A percentile compares a stretch with the other conserved stretches of the same genome.
Evolutionary conservation across 306 rosid genomes (phyloP).

Genomic region (Trifolium pratense): DNA sequence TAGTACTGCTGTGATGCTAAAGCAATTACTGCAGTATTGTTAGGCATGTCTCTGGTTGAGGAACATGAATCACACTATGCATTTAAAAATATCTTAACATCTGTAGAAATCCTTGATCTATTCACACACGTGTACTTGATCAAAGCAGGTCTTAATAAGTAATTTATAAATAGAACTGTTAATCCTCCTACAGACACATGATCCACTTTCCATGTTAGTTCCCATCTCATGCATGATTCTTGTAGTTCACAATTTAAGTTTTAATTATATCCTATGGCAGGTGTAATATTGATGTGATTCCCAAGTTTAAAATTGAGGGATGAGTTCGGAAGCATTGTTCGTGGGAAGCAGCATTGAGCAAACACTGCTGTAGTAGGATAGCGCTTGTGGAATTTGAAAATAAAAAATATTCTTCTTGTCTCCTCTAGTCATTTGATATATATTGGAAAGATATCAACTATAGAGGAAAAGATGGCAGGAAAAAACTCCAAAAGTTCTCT

Average conservation of each 20-base stretch:
- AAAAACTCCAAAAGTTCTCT: no score
- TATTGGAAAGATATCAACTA: not conserved
- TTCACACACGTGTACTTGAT: not conserved
- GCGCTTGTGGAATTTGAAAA: not conserved
- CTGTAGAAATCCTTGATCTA: not conserved
- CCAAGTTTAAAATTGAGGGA: not conserved
- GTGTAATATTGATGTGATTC: not conserved
- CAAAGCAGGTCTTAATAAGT: not conserved
- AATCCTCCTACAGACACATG: conserved; percentile 5
- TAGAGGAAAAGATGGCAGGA: not conserved
- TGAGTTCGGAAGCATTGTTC: not conserved
- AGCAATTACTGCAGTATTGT: not conserved
- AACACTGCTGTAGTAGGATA: not conserved
- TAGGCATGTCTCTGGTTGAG: no score
- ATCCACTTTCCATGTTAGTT: conserved; percentile 18
- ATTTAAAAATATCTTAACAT: not conserved
- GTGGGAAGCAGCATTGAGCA: not conserved
- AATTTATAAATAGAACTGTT: not conserved
- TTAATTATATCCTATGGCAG: not conserved
- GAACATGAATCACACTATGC: no score
- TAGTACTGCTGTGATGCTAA: not conserved
- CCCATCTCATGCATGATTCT: not conserved
- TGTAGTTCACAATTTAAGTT: not conserved
- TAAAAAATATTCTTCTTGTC: not conserved
- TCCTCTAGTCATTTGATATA: not conserved